phyloP scores from a whole-genome alignment of 1,284 basidiomycete species.

The Testicularia cyperi region DNA sequence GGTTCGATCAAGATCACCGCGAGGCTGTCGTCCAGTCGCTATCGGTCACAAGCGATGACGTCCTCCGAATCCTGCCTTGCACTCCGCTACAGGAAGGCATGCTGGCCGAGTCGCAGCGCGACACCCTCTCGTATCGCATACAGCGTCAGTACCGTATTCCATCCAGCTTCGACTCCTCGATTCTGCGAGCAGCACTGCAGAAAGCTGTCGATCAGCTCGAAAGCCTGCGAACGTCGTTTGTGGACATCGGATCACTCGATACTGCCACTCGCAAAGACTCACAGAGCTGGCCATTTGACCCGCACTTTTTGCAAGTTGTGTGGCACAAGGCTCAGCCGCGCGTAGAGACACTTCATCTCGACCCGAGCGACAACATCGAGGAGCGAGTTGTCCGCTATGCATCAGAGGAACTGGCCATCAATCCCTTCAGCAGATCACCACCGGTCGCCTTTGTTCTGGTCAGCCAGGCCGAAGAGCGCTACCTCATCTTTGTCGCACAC shows the following conservation, averaged over 20 bases:
- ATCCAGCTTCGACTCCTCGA: conserved; percentile 16
- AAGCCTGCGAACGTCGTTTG: conserved; percentile 49
- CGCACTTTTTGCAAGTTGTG: conserved; percentile 33
- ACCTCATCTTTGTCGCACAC: conserved; percentile 36
- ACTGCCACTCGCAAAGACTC: not conserved
- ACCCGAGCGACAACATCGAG: conserved; percentile 4
- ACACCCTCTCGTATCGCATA: conserved; percentile 42
- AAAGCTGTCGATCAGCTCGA: conserved; percentile 25
- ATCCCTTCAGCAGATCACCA: conserved; percentile 13
- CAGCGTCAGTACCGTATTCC: conserved; percentile 50
- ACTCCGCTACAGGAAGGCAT: conserved; percentile 53
- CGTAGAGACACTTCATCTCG: conserved; percentile 8
- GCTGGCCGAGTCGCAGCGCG: conserved; percentile 51
- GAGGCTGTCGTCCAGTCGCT: conserved; percentile 12
- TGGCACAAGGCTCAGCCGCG: conserved; percentile 13
- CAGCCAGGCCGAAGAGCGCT: conserved; percentile 8
- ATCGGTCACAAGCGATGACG: conserved; percentile 1
- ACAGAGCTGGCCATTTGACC: conserved; percentile 24
- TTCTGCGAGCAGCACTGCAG: conserved; percentile 21
- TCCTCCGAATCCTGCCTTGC: conserved; percentile 35
- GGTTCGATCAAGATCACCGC: conserved; percentile 20
- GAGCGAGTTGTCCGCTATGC: conserved; percentile 3
- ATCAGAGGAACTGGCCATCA: conserved; percentile 3
- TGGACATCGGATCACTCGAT: conserved; percentile 25
- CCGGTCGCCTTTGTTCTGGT: conserved; percentile 30